Evolutionary conservation across 2,329 filamentous ascomycete species (phyloP), one percentile per base, ranked within the genome.

Genomic region (Pestalotiopsis fici): DNA sequence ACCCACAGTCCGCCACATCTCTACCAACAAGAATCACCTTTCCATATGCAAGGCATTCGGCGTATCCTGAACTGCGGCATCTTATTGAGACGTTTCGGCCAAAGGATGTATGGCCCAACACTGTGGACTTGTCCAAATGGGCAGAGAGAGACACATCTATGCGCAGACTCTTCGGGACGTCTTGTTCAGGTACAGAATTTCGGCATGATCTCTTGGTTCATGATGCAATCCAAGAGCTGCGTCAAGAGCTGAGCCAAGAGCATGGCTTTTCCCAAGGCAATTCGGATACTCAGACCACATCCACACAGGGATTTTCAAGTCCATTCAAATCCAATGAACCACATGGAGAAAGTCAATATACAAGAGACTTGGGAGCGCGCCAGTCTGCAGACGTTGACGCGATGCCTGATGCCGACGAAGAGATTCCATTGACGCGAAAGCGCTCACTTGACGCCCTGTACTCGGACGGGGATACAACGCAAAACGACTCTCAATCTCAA

Each of bases 11-110:
- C n/a, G n/a, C n/a, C n/a, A n/a, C n/a, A 1, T 11, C 43, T 0
- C 74, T 87, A 2, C 80, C 85, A 0, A 80, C 72, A 13, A 74
- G 74, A 0, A 87, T 90, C 3, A 80, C 76, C 0, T 98, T 97
- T 71, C 93, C 95, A 0, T 98, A 95, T 75, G 95, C 95, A 0
- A 88, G 95, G 1, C 95, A 98, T 78, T 97, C 95, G 0, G 97
- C 93, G 0, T 95, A 96, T 68, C 82, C 84, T 0, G 95, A 98
- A 76, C 85, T 97, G 2, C 91, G 93, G 70, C 80, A 89, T 65
- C 81, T 98, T 0, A 83, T 97, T 1, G 76, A 83, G 3, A 83
- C 84, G 0, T 92, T 98, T 72, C 86, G 82, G 31, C 94, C 94
- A 0, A 88, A 81, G 59, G 94, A 98, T 72, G 83, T 98, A 2